These are phyloP conservation scores for Stentor roeselii DNA, from an alignment of 73 alveolate species.

Conservation along the genomic window DNA sequence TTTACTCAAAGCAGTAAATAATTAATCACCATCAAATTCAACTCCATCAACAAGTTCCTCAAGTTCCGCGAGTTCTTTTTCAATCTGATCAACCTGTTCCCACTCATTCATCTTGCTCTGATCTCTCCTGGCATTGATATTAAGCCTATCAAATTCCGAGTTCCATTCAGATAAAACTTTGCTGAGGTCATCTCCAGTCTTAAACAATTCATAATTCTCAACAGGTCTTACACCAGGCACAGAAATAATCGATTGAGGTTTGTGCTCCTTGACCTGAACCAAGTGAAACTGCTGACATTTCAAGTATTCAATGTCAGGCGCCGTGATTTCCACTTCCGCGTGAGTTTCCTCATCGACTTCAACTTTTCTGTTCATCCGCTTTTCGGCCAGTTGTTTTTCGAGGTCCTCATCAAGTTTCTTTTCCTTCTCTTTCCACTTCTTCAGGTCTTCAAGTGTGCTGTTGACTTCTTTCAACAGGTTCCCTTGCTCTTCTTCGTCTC, in stretches of 20 bases:
- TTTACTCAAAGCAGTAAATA: too few species aligned
- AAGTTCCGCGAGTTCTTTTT: conserved; percentile 16
- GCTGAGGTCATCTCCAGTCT: background rate
- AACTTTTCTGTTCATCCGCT: background rate
- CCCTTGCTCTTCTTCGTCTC: conserved; percentile 18
- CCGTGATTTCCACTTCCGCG: background rate
- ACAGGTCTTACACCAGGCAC: background rate
- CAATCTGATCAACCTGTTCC: background rate
- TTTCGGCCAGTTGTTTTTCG: background rate
- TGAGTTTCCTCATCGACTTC: conserved; percentile 5
- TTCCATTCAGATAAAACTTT: conserved; percentile 4
- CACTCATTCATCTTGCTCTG: background rate
- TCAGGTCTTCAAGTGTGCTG: conserved; percentile 2
- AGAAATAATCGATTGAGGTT: background rate
- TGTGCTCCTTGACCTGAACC: background rate
- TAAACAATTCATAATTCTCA: background rate
- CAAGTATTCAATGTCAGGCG: background rate
- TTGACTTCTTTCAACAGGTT: conserved; percentile 6
- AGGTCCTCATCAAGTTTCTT: conserved; percentile 5
- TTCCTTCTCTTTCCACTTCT: conserved; percentile 6
- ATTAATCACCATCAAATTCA: background rate
- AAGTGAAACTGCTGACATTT: background rate
- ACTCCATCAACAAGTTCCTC: background rate
- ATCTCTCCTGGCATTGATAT: background rate
- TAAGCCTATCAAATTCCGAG: background rate